Percentiles rank a stretch among this genome's conserved stretches.
phyloP scores from a whole-genome alignment of 306 rosid genomes.

The Citrullus mucosospermus region DNA sequence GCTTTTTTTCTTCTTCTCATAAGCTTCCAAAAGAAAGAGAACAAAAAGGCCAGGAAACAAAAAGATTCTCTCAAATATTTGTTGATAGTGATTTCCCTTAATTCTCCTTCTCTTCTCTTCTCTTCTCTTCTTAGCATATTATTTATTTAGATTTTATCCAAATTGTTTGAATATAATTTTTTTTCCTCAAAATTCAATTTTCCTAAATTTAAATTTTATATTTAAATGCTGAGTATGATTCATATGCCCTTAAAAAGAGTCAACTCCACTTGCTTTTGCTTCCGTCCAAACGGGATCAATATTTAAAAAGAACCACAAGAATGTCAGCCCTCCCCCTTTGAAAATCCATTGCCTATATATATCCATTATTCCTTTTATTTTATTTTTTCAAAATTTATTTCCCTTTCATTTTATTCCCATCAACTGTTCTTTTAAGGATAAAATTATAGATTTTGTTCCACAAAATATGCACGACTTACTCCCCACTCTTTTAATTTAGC shows the following conservation, averaged over 20 bases:
- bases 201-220: not conserved
- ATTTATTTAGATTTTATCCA: not conserved
- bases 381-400: not conserved
- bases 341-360: slow-evolving; percentile 1
- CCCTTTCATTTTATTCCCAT: not conserved
- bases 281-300: not conserved
- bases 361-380: not conserved
- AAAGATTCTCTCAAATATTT: slow-evolving; percentile 41
- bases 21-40: slow-evolving; percentile 37
- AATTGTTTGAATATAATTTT: not conserved
- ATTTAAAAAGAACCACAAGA: not conserved
- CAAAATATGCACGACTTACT: not conserved
- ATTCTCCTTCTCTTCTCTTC: not conserved
- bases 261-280: not conserved
- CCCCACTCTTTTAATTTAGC: not conserved
- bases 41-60: slow-evolving; percentile 24
- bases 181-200: not conserved
- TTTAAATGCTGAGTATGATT: slow-evolving; percentile 18
- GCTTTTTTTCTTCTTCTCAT: slow-evolving; percentile 9
- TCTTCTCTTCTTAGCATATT: not conserved
- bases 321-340: slow-evolving; percentile 25
- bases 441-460: not conserved
- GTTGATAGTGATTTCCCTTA: slow-evolving; percentile 32
- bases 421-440: not conserved
- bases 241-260: slow-evolving; percentile 1